phyloP scores from a whole-genome alignment of 352 stramenopile species.

The Phytophthora foliorum region DNA sequence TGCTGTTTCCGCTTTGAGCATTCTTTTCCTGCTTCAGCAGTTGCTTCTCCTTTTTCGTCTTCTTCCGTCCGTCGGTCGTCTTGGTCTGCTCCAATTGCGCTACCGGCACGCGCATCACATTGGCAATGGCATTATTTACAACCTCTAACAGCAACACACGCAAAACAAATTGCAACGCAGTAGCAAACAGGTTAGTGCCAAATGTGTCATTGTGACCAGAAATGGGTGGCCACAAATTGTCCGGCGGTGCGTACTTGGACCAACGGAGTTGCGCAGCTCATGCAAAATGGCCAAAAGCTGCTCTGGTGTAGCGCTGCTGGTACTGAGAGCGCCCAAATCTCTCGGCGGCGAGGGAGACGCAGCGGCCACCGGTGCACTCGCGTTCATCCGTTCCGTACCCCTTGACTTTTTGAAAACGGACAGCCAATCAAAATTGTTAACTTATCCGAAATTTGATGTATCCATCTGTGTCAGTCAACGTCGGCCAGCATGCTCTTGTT shows the following conservation, averaged over 20 bases:
- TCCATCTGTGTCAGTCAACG: slow-evolving; percentile 24
- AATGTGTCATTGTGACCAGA: slow-evolving; percentile 7
- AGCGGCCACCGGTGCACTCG: slow-evolving; percentile 1
- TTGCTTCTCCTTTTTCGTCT: slow-evolving; percentile 42
- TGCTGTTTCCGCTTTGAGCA: slow-evolving; percentile 6
- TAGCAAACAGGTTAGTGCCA: slow-evolving; percentile 12
- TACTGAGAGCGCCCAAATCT: slow-evolving; percentile 39
- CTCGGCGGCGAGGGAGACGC: slow-evolving; percentile 14
- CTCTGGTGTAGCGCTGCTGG: slow-evolving; percentile 45
- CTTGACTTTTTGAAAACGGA: slow-evolving; percentile 18
- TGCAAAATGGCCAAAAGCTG: slow-evolving; percentile 76
- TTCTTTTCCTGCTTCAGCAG: slow-evolving; percentile 34
- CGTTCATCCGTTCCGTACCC: slow-evolving; percentile 22
- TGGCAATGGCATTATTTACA: slow-evolving; percentile 77
- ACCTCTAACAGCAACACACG: slow-evolving; percentile 47
- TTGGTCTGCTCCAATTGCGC: slow-evolving; percentile 12
- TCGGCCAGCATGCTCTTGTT: slow-evolving; percentile 46
- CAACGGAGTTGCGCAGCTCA: slow-evolving; percentile 66
- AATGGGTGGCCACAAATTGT: slow-evolving; percentile 14
- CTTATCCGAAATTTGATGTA: slow-evolving; percentile 14
- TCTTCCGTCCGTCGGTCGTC: slow-evolving; percentile 15
- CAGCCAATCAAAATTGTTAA: slow-evolving; percentile 1
- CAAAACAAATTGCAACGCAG: slow-evolving; percentile 14
- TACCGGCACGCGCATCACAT: slow-evolving; percentile 54
- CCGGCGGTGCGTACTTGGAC: slow-evolving; percentile 55